These are phyloP conservation scores for Yamadazyma songkhlaensis DNA, from an alignment of 1,139 yeast genomes.

Conservation along the genomic window DNA sequence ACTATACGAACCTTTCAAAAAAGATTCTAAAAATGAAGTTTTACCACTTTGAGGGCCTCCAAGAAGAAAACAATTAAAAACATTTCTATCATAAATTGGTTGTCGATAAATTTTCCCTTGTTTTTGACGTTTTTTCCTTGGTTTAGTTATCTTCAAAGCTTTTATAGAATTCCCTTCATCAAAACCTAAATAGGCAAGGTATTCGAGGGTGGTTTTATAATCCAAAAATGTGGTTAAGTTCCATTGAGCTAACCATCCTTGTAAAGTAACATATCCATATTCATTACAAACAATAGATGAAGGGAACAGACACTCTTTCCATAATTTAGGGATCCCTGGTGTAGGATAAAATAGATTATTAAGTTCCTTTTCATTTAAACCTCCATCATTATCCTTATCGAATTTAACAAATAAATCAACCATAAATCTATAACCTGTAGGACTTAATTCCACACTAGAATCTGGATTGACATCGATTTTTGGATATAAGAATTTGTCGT, in stretches of 20 bases:
- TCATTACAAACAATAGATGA: constrained; percentile 85
- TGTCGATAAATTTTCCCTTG: constrained; percentile 68
- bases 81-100: constrained; percentile 76
- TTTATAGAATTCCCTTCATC: constrained; percentile 48
- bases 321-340: constrained; percentile 84
- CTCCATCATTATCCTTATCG: constrained; percentile 95
- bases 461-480: constrained; percentile 70
- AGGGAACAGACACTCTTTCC: constrained; percentile 88
- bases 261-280: constrained; percentile 82
- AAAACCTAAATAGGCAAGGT: constrained; percentile 85
- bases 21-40: constrained; percentile 76
- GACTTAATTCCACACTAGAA: constrained; percentile 87
- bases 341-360: constrained; percentile 74
- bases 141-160: constrained; percentile 80
- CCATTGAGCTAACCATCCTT: constrained; percentile 99
- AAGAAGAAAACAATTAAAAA: constrained; percentile 81
- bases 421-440: constrained; percentile 87
- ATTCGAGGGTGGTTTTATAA: constrained; percentile 79
- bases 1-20: constrained; percentile 70
- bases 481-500: constrained; percentile 76
- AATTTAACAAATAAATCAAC: constrained; percentile 85
- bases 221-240: constrained; percentile 90
- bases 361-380: constrained; percentile 73
- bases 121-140: constrained; percentile 64
- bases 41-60: constrained; percentile 90